Conservation (phyloP, 768 basidiomycete species). For the Hebeloma cylindrosporum region DNA sequence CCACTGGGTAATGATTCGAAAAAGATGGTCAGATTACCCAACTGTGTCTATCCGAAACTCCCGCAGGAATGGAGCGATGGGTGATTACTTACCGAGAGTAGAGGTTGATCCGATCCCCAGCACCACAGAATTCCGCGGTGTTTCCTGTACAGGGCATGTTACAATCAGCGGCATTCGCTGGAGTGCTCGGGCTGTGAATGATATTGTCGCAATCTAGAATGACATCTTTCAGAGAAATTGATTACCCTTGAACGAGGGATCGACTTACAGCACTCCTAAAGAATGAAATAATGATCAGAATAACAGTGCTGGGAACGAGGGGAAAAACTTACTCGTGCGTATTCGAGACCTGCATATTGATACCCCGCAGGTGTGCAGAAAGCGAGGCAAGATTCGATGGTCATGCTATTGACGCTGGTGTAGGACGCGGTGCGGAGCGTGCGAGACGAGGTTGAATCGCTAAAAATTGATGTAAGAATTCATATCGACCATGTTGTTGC, state of each 20-base stretch:
- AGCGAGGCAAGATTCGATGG: neutral
- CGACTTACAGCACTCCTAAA: neutral
- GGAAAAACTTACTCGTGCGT: neutral
- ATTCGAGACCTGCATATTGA: neutral
- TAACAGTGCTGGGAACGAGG: no score
- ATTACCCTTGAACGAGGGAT: neutral
- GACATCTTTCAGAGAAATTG: neutral
- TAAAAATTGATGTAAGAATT: no score
- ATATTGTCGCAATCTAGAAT: neutral
- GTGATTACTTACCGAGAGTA: no score
- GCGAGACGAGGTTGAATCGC: neutral
- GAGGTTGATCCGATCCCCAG: neutral
- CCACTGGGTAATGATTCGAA: no score
- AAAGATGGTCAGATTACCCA: no score
- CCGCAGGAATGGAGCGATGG: no score
- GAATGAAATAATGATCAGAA: no score
- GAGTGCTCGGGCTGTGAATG: neutral
- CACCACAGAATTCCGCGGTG: neutral
- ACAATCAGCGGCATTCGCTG: neutral
- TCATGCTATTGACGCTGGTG: neutral
- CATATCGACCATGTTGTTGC: neutral
- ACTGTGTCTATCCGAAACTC: no score
- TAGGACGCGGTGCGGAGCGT: neutral
- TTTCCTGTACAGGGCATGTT: neutral
- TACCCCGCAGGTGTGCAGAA: neutral